A percentile compares a stretch with the other conserved stretches of the same genome.
phyloP scores from a whole-genome alignment of 768 basidiomycete genomes.

The Rhizopogon roseolus region DNA sequence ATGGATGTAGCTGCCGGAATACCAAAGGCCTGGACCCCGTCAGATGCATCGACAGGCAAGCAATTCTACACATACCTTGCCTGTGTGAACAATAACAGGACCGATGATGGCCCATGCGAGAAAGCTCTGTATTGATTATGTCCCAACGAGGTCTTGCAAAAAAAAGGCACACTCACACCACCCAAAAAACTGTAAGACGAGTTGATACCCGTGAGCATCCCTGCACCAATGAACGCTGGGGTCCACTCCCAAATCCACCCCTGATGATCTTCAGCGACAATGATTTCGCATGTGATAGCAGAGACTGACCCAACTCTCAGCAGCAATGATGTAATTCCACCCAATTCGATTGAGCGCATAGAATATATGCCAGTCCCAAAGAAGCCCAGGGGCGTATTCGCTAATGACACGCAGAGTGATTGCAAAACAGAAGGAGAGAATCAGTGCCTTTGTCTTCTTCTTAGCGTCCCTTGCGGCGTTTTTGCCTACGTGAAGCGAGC shows the following conservation, averaged over 20 bases:
- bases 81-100: constrained; percentile 47
- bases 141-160: neutral
- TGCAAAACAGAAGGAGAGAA: constrained; percentile 39
- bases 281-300: neutral
- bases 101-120: constrained; percentile 63
- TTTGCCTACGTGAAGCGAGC: constrained; percentile 49
- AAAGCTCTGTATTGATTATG: constrained; percentile 33
- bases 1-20: constrained; percentile 5
- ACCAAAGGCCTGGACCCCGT: constrained; percentile 12
- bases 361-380: constrained; percentile 62
- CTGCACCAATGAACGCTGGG: constrained; percentile 56
- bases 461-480: constrained; percentile 45
- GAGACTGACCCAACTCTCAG: constrained; percentile 54
- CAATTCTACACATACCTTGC: constrained; percentile 15
- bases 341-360: constrained; percentile 56
- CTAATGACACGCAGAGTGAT: constrained; percentile 51
- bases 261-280: constrained; percentile 19
- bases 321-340: constrained; percentile 53
- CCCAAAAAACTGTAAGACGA: constrained; percentile 49
- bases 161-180: constrained; percentile 29
- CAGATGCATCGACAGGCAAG: neutral
- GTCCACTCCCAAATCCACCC: constrained; percentile 28
- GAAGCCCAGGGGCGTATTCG: constrained; percentile 55
- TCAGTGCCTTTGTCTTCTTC: constrained; percentile 51
- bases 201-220: constrained; percentile 54